Evolutionary conservation across 2,329 filamentous ascomycete species (phyloP).

Genomic region (Nemania diffusa): DNA sequence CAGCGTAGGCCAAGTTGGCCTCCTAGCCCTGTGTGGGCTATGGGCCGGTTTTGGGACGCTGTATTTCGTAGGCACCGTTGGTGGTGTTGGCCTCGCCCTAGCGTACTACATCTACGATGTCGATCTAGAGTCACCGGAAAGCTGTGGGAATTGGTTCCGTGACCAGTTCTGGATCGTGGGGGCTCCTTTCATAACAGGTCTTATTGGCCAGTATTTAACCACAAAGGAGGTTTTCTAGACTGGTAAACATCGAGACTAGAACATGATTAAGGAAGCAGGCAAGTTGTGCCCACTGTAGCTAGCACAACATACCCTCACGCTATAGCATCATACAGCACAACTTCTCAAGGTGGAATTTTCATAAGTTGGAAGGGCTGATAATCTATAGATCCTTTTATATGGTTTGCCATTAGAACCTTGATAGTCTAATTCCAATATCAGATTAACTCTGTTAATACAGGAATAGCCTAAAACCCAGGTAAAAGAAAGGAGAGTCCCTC

Average conservation of each 20-base stretch:
- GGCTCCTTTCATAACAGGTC: slow-evolving; percentile 4
- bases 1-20: slow-evolving; percentile 1
- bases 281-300: background rate
- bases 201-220: slow-evolving; percentile 2
- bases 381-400: no score
- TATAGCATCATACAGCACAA: no score
- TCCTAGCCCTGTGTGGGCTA: slow-evolving; percentile 5
- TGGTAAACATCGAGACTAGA: background rate
- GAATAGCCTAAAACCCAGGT: no score
- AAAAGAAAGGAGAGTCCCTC: no score
- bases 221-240: background rate
- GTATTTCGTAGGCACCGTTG: slow-evolving; percentile 11
- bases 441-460: no score
- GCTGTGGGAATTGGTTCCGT: slow-evolving; percentile 17
- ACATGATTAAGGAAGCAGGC: background rate
- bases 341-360: no score
- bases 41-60: slow-evolving; percentile 17
- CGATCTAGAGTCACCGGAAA: slow-evolving; percentile 12
- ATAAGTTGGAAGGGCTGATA: no score
- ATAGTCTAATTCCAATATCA: no score
- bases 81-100: slow-evolving; percentile 1
- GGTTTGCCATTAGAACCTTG: no score
- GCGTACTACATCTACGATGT: slow-evolving; percentile 19
- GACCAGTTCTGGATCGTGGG: slow-evolving; percentile 20
- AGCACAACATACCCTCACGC: no score